Base-by-base conservation (phyloP, 176 grass and related monocot genomes). In the Tuctoria greenei region DNA sequence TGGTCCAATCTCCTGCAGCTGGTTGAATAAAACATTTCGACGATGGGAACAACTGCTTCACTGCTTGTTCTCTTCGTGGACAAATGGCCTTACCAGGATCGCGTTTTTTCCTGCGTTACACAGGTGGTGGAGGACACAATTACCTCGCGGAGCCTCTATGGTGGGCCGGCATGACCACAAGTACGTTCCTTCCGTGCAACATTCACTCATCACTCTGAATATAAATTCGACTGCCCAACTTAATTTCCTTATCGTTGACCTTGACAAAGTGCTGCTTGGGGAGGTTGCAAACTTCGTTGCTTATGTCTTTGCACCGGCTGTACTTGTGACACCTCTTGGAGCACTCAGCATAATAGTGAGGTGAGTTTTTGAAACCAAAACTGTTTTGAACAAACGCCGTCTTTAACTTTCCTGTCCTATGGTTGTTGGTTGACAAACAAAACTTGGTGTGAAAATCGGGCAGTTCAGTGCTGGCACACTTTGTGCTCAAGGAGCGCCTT, bases 141-240 rank as follows among this genome's bases (percentile, higher is more conserved):
- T 99, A 99, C 49, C 81, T 95, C 68, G 47, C 81, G 24, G 89
- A 99, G 43, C 95, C 91, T 20, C 70, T 99, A 11, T 99, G 95
- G 95, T 99, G 95, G 95, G 83, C 89, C 80, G 95, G 95, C 20
- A 86, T 99, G 95, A 92, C 83, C 64, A 90, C 95, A 77, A 95
- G 95, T 99, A 95, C 28, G 86, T 55, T 50, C 7, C 1, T 36
- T 79, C 18, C 62, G 40, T 24, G 18, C 45, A 77, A 56, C 28
- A 8, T 28, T 10, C 66, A 14, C 37, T 46, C 44, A 46, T 13
- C 15, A 10, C 9, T 58, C 0, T 38, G 1, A 31, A 40, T 28
- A 47, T 44, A 34, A 41, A 16, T 23, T 81, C 44, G 17, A 10
- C 5, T 24, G 37, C 6, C 71, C 41, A 1, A 24, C 68, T 82